These are phyloP conservation scores for Ilex aquifolium DNA, from an alignment of 257 asterid genomes.

Conservation along the genomic window DNA sequence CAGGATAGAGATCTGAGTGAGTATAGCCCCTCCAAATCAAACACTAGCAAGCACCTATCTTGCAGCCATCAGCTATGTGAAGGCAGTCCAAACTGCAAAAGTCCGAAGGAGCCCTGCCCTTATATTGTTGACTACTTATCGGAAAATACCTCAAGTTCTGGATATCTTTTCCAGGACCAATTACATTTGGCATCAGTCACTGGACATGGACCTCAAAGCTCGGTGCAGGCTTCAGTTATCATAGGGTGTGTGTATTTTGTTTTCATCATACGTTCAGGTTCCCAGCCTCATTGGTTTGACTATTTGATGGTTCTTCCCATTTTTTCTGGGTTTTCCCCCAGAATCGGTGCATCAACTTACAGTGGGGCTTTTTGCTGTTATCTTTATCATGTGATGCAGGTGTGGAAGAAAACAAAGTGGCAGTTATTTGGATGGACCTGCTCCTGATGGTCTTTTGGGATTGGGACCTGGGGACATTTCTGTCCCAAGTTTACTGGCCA, in stretches of 20 bases:
- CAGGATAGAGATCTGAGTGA: constrained; percentile 78
- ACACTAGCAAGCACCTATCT: constrained; percentile 53
- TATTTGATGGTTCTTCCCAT: not conserved
- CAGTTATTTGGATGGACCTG: constrained; percentile 58
- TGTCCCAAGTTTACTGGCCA: constrained; percentile 72
- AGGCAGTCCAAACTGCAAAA: constrained; percentile 39
- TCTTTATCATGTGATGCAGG: constrained; percentile 28
- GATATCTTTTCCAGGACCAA: constrained; percentile 67
- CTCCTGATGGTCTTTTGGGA: constrained; percentile 85
- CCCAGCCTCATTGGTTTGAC: not conserved
- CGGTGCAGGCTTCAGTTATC: constrained; percentile 44
- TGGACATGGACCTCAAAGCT: constrained; percentile 33
- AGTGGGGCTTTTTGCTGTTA: not conserved
- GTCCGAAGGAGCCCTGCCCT: constrained; percentile 63
- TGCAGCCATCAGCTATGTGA: constrained; percentile 69
- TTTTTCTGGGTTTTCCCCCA: not conserved
- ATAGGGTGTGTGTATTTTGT: constrained; percentile 42
- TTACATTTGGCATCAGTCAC: constrained; percentile 48
- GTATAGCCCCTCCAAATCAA: constrained; percentile 64
- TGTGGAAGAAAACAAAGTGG: constrained; percentile 89
- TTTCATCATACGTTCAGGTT: not conserved
- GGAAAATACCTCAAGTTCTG: constrained; percentile 64
- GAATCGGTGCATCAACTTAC: not conserved
- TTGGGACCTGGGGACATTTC: constrained; percentile 75
- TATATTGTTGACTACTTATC: constrained; percentile 45